A percentile compares a stretch with the other conserved stretches of the same genome.
Evolutionary conservation across 345 rosid genomes (phyloP).

Genomic region (Linum lewisii): DNA sequence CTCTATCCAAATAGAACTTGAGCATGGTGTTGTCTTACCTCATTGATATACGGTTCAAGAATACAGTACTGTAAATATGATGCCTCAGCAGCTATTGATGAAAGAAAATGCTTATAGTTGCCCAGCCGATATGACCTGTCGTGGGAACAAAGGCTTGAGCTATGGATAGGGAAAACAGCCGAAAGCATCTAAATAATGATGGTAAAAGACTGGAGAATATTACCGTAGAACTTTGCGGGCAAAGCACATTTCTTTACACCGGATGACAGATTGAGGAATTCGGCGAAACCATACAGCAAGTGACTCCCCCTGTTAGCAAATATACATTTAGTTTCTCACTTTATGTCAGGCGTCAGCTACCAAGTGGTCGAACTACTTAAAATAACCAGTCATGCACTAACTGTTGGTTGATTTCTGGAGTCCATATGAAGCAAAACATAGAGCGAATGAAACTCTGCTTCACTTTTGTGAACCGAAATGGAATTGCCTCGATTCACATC

Average conservation of each 20-base stretch:
- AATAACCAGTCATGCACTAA: constrained; percentile 17
- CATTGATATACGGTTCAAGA: constrained; percentile 49
- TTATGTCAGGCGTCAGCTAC: not conserved
- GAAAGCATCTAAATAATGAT: not conserved
- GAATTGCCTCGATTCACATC: constrained; percentile 41
- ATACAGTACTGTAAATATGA: constrained; percentile 72
- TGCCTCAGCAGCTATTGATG: constrained; percentile 50
- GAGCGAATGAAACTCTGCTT: constrained; percentile 69
- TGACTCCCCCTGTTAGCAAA: constrained; percentile 67
- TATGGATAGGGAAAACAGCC: constrained; percentile 1
- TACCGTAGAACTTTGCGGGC: constrained; percentile 66
- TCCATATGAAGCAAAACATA: constrained; percentile 75
- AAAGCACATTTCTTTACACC: constrained; percentile 66
- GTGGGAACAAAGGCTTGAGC: constrained; percentile 1
- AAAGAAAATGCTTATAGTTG: constrained; percentile 53
- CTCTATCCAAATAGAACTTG: no score
- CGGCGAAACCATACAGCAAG: constrained; percentile 76
- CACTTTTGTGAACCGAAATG: constrained; percentile 33
- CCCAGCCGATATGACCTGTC: constrained; percentile 53
- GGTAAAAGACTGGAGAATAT: not conserved
- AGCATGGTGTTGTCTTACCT: constrained; percentile 48
- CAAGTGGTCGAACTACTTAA: not conserved
- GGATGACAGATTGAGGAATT: constrained; percentile 41
- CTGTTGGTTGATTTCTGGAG: constrained; percentile 45
- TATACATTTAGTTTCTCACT: constrained; percentile 9